Conservation (phyloP, 2,329 filamentous ascomycete species). For the Sporothrix variecibatus region DNA sequence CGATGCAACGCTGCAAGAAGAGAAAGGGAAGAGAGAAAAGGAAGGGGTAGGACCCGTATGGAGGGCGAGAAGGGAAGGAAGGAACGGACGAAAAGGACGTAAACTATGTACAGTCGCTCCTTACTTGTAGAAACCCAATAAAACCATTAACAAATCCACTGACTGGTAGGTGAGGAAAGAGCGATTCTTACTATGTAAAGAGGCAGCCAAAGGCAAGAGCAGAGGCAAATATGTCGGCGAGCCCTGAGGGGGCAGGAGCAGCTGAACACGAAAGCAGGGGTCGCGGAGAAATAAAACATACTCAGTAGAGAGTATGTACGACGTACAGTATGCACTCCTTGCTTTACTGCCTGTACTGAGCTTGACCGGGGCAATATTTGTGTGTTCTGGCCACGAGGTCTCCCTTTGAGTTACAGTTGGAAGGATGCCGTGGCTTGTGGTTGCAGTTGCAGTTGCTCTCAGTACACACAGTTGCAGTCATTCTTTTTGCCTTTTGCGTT, state of each 20-base stretch:
- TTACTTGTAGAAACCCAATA: background rate
- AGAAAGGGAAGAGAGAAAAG: background rate
- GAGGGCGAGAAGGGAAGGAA: background rate
- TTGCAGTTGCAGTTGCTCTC: background rate
- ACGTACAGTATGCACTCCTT: background rate
- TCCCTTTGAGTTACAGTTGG: background rate
- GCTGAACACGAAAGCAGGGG: background rate
- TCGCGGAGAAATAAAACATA: background rate
- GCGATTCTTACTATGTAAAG: background rate
- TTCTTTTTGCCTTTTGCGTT: background rate
- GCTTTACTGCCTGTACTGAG: background rate
- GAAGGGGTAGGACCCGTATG: background rate
- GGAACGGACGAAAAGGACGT: background rate
- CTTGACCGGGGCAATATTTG: background rate
- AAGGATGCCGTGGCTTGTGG: background rate
- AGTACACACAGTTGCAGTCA: background rate
- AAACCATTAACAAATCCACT: background rate
- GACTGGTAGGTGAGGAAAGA: background rate
- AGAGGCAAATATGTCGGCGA: background rate
- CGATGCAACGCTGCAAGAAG: conserved; percentile 6
- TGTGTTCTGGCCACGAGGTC: background rate
- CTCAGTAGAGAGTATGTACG: background rate
- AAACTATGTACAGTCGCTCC: background rate
- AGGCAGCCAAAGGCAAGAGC: background rate
- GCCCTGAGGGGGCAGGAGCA: background rate